phyloP scores from a whole-genome alignment of 2,329 filamentous ascomycete genomes.

The Ceratocystis destructans region DNA sequence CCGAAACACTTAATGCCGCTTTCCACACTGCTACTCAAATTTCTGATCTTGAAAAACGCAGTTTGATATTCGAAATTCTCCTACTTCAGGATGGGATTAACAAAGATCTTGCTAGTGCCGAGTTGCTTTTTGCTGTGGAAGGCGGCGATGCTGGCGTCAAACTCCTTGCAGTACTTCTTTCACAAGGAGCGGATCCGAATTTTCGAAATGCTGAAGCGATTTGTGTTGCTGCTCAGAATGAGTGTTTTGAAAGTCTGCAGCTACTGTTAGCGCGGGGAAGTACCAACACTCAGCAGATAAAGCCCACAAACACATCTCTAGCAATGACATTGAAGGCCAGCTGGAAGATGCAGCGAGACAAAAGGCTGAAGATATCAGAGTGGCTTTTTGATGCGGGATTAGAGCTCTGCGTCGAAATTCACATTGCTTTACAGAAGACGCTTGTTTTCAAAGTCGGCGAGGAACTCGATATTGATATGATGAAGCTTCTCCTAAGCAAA shows the following conservation, averaged over 20 bases:
- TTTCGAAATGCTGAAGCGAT: slow-evolving; percentile 42
- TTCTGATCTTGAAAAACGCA: slow-evolving; percentile 35
- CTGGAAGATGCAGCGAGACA: slow-evolving; percentile 37
- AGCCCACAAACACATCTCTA: slow-evolving; percentile 35
- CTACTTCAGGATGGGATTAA: slow-evolving; percentile 34
- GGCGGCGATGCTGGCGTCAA: slow-evolving; percentile 37
- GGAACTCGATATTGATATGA: slow-evolving; percentile 7
- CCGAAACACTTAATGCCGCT: slow-evolving; percentile 33
- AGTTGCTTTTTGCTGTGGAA: slow-evolving; percentile 39
- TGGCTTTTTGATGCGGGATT: slow-evolving; percentile 41
- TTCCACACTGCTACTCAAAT: slow-evolving; percentile 44
- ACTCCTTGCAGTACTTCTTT: slow-evolving; percentile 38
- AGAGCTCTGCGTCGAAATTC: slow-evolving; percentile 34
- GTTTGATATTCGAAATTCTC: slow-evolving; percentile 37
- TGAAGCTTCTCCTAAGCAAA: slow-evolving; percentile 13
- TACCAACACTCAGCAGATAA: slow-evolving; percentile 31
- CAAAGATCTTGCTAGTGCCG: slow-evolving; percentile 38
- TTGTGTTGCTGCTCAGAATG: slow-evolving; percentile 39
- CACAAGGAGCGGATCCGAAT: slow-evolving; percentile 41
- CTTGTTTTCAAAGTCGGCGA: slow-evolving; percentile 31
- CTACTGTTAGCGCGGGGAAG: slow-evolving; percentile 37
- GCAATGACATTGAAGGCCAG: slow-evolving; percentile 39
- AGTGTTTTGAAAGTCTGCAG: slow-evolving; percentile 36
- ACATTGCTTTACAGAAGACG: slow-evolving; percentile 37
- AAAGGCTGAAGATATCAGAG: slow-evolving; percentile 34